Evolutionary conservation across 108 stramenopile species (phyloP).

Genomic region (Skeletonema grethae): DNA sequence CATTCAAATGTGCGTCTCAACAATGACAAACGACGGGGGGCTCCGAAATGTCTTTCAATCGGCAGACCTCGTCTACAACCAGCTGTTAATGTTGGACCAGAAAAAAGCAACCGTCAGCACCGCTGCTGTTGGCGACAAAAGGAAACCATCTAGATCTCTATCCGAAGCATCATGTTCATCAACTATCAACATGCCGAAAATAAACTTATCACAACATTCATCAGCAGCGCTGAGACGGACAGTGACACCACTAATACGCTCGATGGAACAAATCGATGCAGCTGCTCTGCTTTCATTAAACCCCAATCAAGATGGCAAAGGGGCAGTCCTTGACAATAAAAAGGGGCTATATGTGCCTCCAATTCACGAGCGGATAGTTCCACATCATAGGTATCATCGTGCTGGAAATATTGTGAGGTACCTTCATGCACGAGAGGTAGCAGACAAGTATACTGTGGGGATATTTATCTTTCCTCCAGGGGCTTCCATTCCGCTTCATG

Average conservation of each 20-base stretch:
- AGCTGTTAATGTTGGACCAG: conserved; percentile 13
- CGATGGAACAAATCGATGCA: conserved; percentile 57
- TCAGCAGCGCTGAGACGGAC: conserved; percentile 20
- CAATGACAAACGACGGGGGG: conserved; percentile 45
- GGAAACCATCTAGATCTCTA: conserved; percentile 11
- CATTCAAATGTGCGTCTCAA: conserved; percentile 30
- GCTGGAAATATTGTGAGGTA: conserved; percentile 58
- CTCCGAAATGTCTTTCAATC: conserved; percentile 26
- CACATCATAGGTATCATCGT: conserved; percentile 13
- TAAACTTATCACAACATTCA: conserved; percentile 30
- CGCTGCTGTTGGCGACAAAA: neutral
- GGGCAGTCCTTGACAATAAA: conserved; percentile 22
- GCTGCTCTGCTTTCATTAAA: conserved; percentile 53
- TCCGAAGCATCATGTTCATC: conserved; percentile 8
- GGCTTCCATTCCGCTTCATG: conserved; percentile 90
- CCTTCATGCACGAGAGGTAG: conserved; percentile 80
- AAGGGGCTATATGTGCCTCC: conserved; percentile 48
- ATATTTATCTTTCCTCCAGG: conserved; percentile 93
- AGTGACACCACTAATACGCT: conserved; percentile 42
- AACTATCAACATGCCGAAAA: neutral
- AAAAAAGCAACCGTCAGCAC: neutral
- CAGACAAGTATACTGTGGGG: conserved; percentile 78
- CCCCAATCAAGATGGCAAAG: conserved; percentile 16
- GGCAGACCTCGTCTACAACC: conserved; percentile 31
- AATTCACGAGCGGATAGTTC: conserved; percentile 62